Evolutionary conservation across 441 rosid species (phyloP), one percentile per base, ranked within the genome.

Genomic region (Jatropha podagrica): DNA sequence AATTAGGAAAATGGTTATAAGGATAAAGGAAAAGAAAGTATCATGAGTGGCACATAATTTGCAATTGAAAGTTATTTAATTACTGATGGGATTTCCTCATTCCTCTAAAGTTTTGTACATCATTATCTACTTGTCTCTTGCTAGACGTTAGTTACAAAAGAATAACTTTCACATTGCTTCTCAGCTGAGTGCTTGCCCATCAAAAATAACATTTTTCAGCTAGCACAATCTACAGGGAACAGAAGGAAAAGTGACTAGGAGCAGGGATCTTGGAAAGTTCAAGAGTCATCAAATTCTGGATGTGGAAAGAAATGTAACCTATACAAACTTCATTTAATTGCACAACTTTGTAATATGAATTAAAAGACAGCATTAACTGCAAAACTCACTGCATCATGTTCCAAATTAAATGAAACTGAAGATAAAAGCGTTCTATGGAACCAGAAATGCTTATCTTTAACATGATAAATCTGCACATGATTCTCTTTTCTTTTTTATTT

Each of bases 151-250:
- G 46, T 27, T 42, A 65, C 72, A 41, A 59, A 62, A 54, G 62
- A 64, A 32, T 11, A 7, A 14, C 49, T 12, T 62, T 7, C 56
- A 18, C 37, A 27, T 26, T 6, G 23, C 60, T 61, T 42, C 61
- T 52, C 38, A 26, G 73, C 52, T 69, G 74, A 61, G 20, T 51
- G 63, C 18, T 32, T 32, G 11, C 17, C 42, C 42, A 52, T 64
- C 15, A 15, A 52, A 67, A 66, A 44, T 18, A 65, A 23, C 14
- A 63, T 32, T 41, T 9, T 26, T 61, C 68, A 26, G 64, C 42
- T 26, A 27, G 70, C 79, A 69, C 41, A 41, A 54, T 51, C 46
- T 3, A 40, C 62, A 51, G 49, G 56, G 38, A 40, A 42, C 69
- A 51, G 15, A 27, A 42, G 37, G 23, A 64, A 64, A 65, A 32